Base-by-base conservation (phyloP, 2,329 filamentous ascomycete species). In the Herpotrichia juniperi region DNA sequence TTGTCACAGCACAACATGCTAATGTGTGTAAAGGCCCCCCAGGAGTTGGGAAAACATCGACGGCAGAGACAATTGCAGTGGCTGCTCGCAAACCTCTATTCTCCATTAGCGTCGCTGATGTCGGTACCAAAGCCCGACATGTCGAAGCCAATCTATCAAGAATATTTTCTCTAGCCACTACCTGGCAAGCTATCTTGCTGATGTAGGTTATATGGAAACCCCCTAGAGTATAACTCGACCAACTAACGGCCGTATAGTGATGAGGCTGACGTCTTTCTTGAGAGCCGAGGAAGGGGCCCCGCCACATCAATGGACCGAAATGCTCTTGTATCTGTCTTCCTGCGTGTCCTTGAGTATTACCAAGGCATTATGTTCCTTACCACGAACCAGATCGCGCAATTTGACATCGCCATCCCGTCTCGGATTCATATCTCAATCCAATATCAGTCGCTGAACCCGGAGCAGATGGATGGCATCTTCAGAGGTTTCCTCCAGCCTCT, bases 261-360 rank as follows among this genome's bases (percentile, higher is more conserved):
- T 63, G 82, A 85, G 64, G 81, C 81, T 1, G 83, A 85, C 50
- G 79, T 83, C 16, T 85, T 82, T 67, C 77, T 85, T 9, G 79
- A 83, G 66, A 64, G 76, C 42, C 78, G 82, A 2, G 50, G 31
- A 12, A 14, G n/a, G 17, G 40, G 31, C 10, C n/a, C n/a, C n/a
- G n/a, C n/a, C n/a, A n/a, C n/a, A n/a, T n/a, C n/a, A n/a, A n/a
- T n/a, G n/a, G n/a, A n/a, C n/a, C n/a, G n/a, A n/a, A n/a, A n/a
- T n/a, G n/a, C n/a, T n/a, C n/a, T n/a, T n/a, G n/a, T n/a, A n/a
- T n/a, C n/a, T n/a, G 55, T 56, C 44, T 62, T 60, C 42, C 49
- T 51, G 4, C 49, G 49, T 5, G 19, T 44, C 14, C 43, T 51
- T 17, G 49, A 51, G 28, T 51, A 51, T 26, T 51, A 51, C 49